A percentile compares a stretch with the other conserved stretches of the same genome.
phyloP scores from a whole-genome alignment of 176 grass and related monocot species.

The Aegilops speltoides region DNA sequence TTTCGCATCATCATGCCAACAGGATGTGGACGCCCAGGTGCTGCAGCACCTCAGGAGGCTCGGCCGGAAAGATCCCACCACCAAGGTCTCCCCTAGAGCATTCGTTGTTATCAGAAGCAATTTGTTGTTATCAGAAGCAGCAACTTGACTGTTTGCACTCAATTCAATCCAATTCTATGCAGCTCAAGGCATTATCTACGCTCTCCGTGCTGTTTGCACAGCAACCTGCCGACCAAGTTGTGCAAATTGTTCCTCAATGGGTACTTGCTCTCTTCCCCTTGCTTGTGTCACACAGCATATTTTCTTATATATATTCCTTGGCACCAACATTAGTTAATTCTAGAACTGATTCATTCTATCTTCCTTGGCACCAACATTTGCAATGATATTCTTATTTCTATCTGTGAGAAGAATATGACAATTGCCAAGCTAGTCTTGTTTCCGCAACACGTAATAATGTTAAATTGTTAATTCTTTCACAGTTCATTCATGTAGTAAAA shows the following conservation, averaged over 20 bases:
- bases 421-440: background rate
- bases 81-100: slow-evolving; percentile 45
- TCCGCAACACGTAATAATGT: background rate
- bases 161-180: background rate
- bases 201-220: slow-evolving; percentile 64
- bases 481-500: too few species aligned
- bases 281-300: background rate
- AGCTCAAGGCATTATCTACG: slow-evolving; percentile 84
- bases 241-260: slow-evolving; percentile 80
- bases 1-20: background rate
- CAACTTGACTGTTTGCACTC: too few species aligned
- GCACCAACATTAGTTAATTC: background rate
- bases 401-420: background rate
- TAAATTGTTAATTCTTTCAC: background rate
- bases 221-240: slow-evolving; percentile 67
- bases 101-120: too few species aligned
- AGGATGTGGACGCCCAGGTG: slow-evolving; percentile 84
- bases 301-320: too few species aligned
- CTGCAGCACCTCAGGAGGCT: slow-evolving; percentile 85
- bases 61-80: slow-evolving; percentile 88
- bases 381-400: background rate
- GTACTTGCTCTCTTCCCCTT: slow-evolving; percentile 32
- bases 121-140: too few species aligned
- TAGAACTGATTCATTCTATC: background rate
- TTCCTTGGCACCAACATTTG: background rate